Evolutionary conservation across 768 basidiomycete genomes (phyloP).

Genomic region (Termitomyces sp.): DNA sequence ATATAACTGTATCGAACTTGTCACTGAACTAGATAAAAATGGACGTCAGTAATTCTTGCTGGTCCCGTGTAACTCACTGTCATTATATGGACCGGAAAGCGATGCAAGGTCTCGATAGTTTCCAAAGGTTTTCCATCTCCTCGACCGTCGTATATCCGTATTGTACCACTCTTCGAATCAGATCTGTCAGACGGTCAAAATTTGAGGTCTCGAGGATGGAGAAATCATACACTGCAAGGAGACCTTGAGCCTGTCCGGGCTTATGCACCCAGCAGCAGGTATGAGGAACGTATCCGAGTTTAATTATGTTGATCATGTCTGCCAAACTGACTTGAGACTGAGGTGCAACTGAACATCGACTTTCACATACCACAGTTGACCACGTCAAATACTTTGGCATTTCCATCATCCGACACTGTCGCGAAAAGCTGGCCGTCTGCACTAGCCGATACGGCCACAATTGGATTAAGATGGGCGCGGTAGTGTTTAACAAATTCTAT

Average conservation of each 20-base stretch:
- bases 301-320: conserved; percentile 99
- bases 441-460: conserved; percentile 78
- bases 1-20: conserved; percentile 84
- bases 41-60: neutral
- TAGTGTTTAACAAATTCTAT: conserved; percentile 99
- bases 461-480: conserved; percentile 80
- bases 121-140: conserved; percentile 77
- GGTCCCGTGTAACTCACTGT: conserved; percentile 44
- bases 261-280: conserved; percentile 95
- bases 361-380: conserved; percentile 83
- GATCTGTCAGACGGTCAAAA: conserved; percentile 44
- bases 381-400: conserved; percentile 94
- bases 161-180: conserved; percentile 65
- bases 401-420: conserved; percentile 87
- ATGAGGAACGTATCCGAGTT: conserved; percentile 79
- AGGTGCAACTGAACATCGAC: neutral
- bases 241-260: conserved; percentile 78
- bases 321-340: conserved; percentile 1
- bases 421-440: conserved; percentile 92
- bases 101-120: conserved; percentile 73
- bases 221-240: conserved; percentile 75
- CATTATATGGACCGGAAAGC: conserved; percentile 88
- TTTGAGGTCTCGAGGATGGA: conserved; percentile 1
- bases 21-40: conserved; percentile 69
- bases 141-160: conserved; percentile 89